Evolutionary conservation across 78 protist genomes (phyloP).

Genomic region (Guillardia theta): DNA sequence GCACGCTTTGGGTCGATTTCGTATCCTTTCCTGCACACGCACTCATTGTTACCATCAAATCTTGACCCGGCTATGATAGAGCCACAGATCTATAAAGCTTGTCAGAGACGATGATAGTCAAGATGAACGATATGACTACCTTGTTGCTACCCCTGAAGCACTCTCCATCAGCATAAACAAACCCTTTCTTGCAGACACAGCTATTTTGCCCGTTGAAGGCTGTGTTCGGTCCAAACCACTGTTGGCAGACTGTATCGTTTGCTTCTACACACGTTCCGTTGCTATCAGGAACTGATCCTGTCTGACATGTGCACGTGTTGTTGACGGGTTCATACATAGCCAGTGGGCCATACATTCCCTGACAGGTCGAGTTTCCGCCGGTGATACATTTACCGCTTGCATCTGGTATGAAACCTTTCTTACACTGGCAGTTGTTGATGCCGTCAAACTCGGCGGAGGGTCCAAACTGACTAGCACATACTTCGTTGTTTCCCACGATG

Average conservation of each 20-base stretch:
- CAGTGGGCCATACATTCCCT: neutral
- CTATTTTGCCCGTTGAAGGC: neutral
- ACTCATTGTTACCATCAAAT: neutral
- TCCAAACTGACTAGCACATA: neutral
- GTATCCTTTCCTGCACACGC: neutral
- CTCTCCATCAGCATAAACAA: neutral
- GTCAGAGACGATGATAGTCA: too few relatives aligned
- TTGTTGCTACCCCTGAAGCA: neutral
- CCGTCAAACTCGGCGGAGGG: neutral
- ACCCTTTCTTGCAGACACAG: constrained; percentile 23
- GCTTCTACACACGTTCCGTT: constrained; percentile 1
- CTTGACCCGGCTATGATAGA: neutral
- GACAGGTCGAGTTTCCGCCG: neutral
- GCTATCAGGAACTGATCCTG: neutral
- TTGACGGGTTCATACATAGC: neutral
- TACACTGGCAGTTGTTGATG: neutral
- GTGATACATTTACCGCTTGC: neutral
- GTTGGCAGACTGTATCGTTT: neutral
- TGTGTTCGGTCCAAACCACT: constrained; percentile 5
- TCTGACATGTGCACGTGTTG: neutral
- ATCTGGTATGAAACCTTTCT: neutral
- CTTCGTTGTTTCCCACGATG: neutral
- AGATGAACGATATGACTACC: neutral
- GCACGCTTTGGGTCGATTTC: neutral
- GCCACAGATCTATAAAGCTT: neutral